These are phyloP conservation scores for Calonectria multiphialidica DNA, from an alignment of 2,329 filamentous ascomycete genomes.

Conservation along the genomic window DNA sequence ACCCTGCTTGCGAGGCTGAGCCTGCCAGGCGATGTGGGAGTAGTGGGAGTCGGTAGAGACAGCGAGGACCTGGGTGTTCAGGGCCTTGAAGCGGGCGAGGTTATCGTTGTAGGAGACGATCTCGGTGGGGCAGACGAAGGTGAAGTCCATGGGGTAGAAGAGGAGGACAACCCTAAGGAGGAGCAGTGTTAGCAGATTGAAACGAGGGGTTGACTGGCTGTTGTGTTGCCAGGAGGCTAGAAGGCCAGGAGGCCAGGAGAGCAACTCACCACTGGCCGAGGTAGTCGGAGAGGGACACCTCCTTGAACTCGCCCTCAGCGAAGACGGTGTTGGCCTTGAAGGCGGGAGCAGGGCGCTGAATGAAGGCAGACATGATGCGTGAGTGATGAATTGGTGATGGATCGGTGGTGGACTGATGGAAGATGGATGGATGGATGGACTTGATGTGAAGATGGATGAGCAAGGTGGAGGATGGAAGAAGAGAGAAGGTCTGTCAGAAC, in stretches of 20 bases:
- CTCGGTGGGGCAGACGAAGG: constrained; percentile 76
- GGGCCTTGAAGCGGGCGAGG: constrained; percentile 68
- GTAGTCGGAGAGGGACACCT: constrained; percentile 58
- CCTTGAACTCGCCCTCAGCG: constrained; percentile 61
- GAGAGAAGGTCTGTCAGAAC: background rate
- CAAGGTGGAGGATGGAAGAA: background rate
- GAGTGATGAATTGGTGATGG: background rate
- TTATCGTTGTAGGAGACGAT: constrained; percentile 75
- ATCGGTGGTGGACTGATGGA: background rate
- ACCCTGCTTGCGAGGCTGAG: constrained; percentile 69
- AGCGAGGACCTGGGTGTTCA: constrained; percentile 71
- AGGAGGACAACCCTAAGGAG: constrained; percentile 69
- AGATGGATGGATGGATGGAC: background rate
- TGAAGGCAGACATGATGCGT: constrained; percentile 58
- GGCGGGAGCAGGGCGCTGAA: constrained; percentile 61
- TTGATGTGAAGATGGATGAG: background rate
- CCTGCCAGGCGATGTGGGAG: constrained; percentile 68
- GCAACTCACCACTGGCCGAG: constrained; percentile 58
- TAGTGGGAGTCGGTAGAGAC: constrained; percentile 73
- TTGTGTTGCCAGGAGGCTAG: background rate
- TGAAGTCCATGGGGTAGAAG: constrained; percentile 78
- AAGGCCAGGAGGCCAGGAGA: background rate
- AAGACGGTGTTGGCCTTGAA: constrained; percentile 65
- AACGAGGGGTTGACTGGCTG: background rate
- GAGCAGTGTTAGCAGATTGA: background rate